Evolutionary conservation across 257 asterid species (phyloP).

Genomic region (Solanum habrochaites): DNA sequence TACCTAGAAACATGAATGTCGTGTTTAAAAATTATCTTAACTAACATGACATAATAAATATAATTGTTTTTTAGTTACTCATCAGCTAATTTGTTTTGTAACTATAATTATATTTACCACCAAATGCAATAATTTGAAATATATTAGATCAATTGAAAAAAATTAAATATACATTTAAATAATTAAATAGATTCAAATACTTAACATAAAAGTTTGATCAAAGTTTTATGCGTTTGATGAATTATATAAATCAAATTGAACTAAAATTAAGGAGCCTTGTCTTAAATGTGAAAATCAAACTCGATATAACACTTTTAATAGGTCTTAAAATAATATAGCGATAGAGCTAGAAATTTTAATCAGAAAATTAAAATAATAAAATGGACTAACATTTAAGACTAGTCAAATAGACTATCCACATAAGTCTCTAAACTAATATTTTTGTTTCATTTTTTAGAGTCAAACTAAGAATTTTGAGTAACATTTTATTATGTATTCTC

Average conservation of each 20-base stretch:
- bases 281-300: not conserved
- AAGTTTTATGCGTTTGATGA: not conserved
- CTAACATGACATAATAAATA: not conserved
- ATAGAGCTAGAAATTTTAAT: not conserved
- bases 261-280: not conserved
- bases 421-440: no score
- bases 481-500: rapidly evolving
- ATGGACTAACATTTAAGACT: not conserved
- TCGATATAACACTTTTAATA: not conserved
- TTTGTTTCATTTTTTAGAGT: no score
- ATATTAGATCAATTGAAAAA: not conserved
- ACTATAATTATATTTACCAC: not conserved
- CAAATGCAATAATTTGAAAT: not conserved
- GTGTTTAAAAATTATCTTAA: not conserved
- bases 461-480: no score
- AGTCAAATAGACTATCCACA: not conserved
- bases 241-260: not conserved
- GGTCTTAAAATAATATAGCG: not conserved
- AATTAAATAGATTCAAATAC: not conserved
- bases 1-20: not conserved
- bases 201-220: not conserved
- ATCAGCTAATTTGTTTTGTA: not conserved
- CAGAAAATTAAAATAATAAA: not conserved
- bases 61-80: not conserved
- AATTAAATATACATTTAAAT: not conserved